Evolutionary conservation across 495 filamentous ascomycete genomes (phyloP), one percentile per base, ranked within the genome.

Genomic region (Aspergillus affinis): DNA sequence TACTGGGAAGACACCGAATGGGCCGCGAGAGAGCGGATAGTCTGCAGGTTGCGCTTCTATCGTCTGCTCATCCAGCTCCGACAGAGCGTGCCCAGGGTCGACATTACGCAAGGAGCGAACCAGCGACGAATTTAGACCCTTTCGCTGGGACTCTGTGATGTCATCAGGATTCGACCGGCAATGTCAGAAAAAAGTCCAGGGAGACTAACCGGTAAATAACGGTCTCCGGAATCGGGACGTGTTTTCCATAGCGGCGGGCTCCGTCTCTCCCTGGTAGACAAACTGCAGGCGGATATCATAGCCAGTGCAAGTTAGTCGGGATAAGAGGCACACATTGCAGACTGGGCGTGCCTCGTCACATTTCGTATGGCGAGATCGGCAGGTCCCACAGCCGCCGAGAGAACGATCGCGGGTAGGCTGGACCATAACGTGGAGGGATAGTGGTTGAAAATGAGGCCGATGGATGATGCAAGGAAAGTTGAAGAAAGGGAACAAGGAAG

Each of bases 201-300:
- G 36, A 15, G 13, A 17, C 36, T 13, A 17, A 41, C 36, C 36
- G 4, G 67, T 66, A 13, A 72, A 63, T 41, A 70, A 55, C 4
- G 67, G 69, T 4, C 69, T 61, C 13, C 67, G 69, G 54, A 64
- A 72, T n/a, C 67, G 65, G 9, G 65, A 60, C 15, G 47, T 26
- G 21, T 49, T 49, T 8, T 41, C 36, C 36, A 26, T 49, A 1
- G 18, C 47, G 4, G 47, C 1, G 47, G 47, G 47, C 21, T 49
- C 47, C 7, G 8, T 49, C 47, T 21, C 47, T 1, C 58, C 58
- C 27, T 54, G 57, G 7, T 55, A 57, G 27, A 67, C 59, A 48
- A 72, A 72, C 55, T 64, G 58, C 4, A 72, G 58, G 20, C 64
- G 61, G 3, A 68, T 72, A 45, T 67, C 64, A 32, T 72, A 72